phyloP scores from a whole-genome alignment of 2,329 filamentous ascomycete genomes.

The Cercospora zeina region DNA sequence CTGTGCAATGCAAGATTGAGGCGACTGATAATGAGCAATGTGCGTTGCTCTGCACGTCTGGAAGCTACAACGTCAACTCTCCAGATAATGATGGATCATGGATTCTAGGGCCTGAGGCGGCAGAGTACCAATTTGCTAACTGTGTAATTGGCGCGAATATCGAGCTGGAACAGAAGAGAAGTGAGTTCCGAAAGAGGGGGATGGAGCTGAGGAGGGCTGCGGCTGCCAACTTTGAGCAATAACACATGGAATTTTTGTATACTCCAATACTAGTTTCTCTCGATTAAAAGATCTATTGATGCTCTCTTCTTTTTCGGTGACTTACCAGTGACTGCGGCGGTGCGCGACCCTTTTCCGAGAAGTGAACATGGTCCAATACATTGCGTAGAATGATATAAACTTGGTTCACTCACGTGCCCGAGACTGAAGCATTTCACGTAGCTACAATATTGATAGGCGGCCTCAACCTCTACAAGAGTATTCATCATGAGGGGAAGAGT shows the following conservation, averaged over 20 bases:
- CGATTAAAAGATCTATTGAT: background rate
- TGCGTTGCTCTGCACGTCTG: constrained; percentile 7
- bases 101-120: background rate
- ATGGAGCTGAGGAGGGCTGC: constrained; percentile 5
- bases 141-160: constrained; percentile 12
- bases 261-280: background rate
- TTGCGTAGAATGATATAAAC: background rate
- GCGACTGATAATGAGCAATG: constrained; percentile 8
- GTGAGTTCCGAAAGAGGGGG: constrained; percentile 6
- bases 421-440: no score
- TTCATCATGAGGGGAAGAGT: no score
- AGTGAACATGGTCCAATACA: background rate
- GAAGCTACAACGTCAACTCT: constrained; percentile 5
- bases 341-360: background rate
- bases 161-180: constrained; percentile 9
- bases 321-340: no score
- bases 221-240: constrained; percentile 1
- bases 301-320: no score
- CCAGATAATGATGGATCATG: constrained; percentile 4
- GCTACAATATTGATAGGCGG: no score
- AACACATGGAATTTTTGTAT: no score
- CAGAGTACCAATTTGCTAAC: constrained; percentile 13
- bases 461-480: no score
- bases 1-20: constrained; percentile 11
- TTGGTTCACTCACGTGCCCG: no score